These are phyloP conservation scores for Sarcomyxa edulis DNA, from an alignment of 768 basidiomycete genomes.

Conservation along the genomic window DNA sequence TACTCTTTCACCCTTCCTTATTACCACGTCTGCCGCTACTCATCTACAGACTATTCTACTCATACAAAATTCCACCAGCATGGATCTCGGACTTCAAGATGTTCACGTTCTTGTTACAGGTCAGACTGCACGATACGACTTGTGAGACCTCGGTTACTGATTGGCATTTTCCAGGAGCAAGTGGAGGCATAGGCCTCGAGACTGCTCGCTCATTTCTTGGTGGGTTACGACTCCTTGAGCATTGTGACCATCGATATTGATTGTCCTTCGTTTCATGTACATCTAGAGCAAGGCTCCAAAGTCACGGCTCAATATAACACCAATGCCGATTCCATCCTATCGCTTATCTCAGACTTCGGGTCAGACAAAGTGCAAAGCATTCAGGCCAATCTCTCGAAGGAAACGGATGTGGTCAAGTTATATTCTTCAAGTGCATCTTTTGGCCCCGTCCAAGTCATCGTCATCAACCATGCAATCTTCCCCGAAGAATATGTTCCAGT, in stretches of 20 bases:
- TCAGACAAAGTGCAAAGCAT: slow-evolving; percentile 27
- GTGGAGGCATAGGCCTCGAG: slow-evolving; percentile 70
- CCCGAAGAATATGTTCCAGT: slow-evolving; percentile 41
- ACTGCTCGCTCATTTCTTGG: too few species aligned
- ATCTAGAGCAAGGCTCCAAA: slow-evolving; percentile 63
- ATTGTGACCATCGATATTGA: too few species aligned
- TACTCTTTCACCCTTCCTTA: too few species aligned
- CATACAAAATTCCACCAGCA: too few species aligned
- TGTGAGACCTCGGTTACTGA: background rate
- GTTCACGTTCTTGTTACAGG: slow-evolving; percentile 72
- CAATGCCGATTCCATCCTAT: slow-evolving; percentile 34
- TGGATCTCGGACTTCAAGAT: slow-evolving; percentile 52
- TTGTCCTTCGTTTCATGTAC: too few species aligned
- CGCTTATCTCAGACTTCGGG: slow-evolving; percentile 32
- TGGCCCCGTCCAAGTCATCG: slow-evolving; percentile 48
- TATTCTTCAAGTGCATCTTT: slow-evolving; percentile 41
- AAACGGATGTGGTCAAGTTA: slow-evolving; percentile 44
- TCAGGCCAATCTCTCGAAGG: slow-evolving; percentile 55
- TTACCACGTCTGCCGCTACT: too few species aligned
- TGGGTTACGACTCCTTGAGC: too few species aligned
- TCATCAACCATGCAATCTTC: slow-evolving; percentile 62
- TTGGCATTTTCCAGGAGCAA: slow-evolving; percentile 47
- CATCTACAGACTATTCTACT: too few species aligned
- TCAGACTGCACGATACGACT: slow-evolving; percentile 16
- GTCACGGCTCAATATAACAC: slow-evolving; percentile 72